Conservation (phyloP, 257 asterid genomes). For the Solanum etuberosum region DNA sequence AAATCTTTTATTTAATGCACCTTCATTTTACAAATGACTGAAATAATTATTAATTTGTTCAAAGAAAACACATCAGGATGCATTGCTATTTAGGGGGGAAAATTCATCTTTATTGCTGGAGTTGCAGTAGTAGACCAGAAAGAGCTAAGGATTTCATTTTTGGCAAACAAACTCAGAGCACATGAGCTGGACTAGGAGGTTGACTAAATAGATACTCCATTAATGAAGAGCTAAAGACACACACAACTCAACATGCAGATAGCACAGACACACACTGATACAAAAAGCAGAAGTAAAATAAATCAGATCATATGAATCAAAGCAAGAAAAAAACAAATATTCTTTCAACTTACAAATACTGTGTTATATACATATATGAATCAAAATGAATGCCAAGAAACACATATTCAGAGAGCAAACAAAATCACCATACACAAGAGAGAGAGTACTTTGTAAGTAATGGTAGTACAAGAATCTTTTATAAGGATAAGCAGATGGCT, state of each 20-base stretch:
- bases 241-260: background rate
- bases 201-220: background rate
- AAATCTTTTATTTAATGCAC: background rate
- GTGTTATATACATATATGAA: background rate
- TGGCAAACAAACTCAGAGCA: background rate
- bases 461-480: background rate
- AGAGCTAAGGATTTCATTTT: background rate
- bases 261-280: background rate
- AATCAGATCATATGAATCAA: background rate
- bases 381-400: background rate
- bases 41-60: too few relatives aligned
- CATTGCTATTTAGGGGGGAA: background rate
- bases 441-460: background rate
- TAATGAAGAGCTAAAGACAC: background rate
- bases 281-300: background rate
- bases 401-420: background rate
- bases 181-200: background rate
- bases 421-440: background rate
- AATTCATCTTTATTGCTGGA: background rate
- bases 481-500: background rate
- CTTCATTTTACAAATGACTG: background rate
- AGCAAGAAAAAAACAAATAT: background rate
- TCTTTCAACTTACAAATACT: background rate
- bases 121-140: background rate
- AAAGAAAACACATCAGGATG: too few relatives aligned